A percentile compares a stretch with the other conserved stretches of the same genome.
These are phyloP conservation scores for Cymodocea nodosa DNA, from an alignment of 116 monocot species.

Conservation along the genomic window DNA sequence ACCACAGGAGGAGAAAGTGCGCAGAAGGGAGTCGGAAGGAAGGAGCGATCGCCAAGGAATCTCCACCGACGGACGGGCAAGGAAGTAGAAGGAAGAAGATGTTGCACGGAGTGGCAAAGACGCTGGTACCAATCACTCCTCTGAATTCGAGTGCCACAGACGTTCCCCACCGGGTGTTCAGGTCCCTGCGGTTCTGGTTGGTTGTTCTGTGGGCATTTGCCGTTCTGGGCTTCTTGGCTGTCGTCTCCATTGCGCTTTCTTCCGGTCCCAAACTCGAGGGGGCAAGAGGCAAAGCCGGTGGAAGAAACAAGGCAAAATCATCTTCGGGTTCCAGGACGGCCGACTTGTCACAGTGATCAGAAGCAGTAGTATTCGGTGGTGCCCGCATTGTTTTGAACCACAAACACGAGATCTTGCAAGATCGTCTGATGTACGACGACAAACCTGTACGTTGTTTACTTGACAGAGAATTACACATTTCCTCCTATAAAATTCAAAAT, in stretches of 20 bases:
- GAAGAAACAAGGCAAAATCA: slow-evolving; percentile 28
- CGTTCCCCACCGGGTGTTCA: slow-evolving; percentile 9
- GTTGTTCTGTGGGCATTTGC: slow-evolving; percentile 65
- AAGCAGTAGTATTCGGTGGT: too few relatives aligned
- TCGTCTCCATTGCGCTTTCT: slow-evolving; percentile 47
- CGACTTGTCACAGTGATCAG: too few relatives aligned
- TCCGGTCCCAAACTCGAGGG: slow-evolving; percentile 28
- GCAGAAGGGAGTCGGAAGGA: neutral
- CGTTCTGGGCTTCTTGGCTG: slow-evolving; percentile 52
- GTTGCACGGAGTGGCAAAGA: slow-evolving; percentile 5
- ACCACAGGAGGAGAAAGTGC: slow-evolving; percentile 57
- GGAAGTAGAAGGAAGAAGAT: slow-evolving; percentile 1
- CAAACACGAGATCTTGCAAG: too few relatives aligned
- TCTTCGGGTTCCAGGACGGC: neutral
- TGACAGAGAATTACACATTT: too few relatives aligned
- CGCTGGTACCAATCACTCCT: slow-evolving; percentile 2
- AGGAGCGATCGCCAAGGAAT: neutral
- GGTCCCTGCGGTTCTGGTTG: slow-evolving; percentile 41
- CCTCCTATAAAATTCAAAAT: too few relatives aligned
- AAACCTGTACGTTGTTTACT: too few relatives aligned
- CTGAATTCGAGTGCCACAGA: slow-evolving; percentile 10
- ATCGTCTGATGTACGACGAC: too few relatives aligned
- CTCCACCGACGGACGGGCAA: neutral
- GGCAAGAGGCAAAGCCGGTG: slow-evolving; percentile 17
- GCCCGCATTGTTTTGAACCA: too few relatives aligned